Evolutionary conservation across 2,329 filamentous ascomycete species (phyloP).

Genomic region (Aureobasidium sp.): DNA sequence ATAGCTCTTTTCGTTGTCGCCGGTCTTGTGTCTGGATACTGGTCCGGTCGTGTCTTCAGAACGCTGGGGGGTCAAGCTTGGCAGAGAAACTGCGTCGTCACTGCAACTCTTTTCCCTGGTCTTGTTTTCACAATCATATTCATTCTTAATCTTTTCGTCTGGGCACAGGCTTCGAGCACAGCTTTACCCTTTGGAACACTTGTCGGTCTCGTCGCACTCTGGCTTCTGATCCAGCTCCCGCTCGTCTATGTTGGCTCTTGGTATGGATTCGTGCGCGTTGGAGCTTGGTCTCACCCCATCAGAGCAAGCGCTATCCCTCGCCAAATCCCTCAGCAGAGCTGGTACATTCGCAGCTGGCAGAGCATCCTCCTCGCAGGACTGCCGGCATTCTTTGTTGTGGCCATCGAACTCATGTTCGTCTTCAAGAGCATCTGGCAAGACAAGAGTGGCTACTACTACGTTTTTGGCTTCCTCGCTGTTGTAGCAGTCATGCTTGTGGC

Average conservation of each 20-base stretch:
- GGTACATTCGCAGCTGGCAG: slow-evolving; percentile 60
- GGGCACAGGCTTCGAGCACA: slow-evolving; percentile 81
- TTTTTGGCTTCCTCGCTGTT: slow-evolving; percentile 75
- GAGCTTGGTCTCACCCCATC: slow-evolving; percentile 71
- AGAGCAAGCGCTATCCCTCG: slow-evolving; percentile 64
- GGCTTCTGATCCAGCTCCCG: slow-evolving; percentile 78
- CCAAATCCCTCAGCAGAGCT: slow-evolving; percentile 64
- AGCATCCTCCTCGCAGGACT: slow-evolving; percentile 64
- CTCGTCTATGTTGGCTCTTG: slow-evolving; percentile 74
- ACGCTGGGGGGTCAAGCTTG: slow-evolving; percentile 71
- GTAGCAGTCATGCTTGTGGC: slow-evolving; percentile 64
- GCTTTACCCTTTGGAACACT: slow-evolving; percentile 77
- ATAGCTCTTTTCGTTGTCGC: slow-evolving; percentile 76
- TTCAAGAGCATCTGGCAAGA: slow-evolving; percentile 86
- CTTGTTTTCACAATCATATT: slow-evolving; percentile 67
- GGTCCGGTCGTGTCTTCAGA: slow-evolving; percentile 72
- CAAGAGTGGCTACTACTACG: slow-evolving; percentile 86
- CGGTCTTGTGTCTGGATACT: slow-evolving; percentile 78
- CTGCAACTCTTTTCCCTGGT: slow-evolving; percentile 69
- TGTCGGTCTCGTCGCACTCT: slow-evolving; percentile 61
- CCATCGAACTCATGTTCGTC: slow-evolving; percentile 78
- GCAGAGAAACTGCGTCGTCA: slow-evolving; percentile 64
- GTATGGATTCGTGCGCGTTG: slow-evolving; percentile 60
- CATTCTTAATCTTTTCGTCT: slow-evolving; percentile 79
- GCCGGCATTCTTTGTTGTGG: slow-evolving; percentile 77